Conservation (phyloP, 1,139 yeast genomes). For the Blastobotrys serpentis region DNA sequence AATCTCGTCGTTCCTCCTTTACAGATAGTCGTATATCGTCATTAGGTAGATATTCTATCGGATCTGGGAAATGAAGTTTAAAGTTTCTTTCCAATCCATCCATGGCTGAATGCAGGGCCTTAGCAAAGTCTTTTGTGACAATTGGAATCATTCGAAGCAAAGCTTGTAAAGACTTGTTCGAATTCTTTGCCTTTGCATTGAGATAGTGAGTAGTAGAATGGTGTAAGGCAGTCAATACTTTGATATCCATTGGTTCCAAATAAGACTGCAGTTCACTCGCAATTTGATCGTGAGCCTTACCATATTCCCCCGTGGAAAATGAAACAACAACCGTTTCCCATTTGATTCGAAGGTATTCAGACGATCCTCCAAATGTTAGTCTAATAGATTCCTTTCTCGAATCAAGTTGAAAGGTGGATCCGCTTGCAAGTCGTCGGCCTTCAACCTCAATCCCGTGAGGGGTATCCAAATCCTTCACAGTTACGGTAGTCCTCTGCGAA, state of each 20-base stretch:
- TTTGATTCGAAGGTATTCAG: background rate
- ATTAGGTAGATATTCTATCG: slow-evolving; percentile 22
- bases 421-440: background rate
- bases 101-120: slow-evolving; percentile 20
- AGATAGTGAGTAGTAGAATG: slow-evolving; percentile 27
- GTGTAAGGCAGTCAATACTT: slow-evolving; percentile 27
- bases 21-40: slow-evolving; percentile 24
- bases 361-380: background rate
- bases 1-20: slow-evolving; percentile 22
- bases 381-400: background rate
- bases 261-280: slow-evolving; percentile 3
- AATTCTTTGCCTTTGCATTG: slow-evolving; percentile 19
- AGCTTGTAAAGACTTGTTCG: slow-evolving; percentile 32
- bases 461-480: slow-evolving; percentile 23
- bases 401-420: background rate
- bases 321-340: slow-evolving; percentile 13
- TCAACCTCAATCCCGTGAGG: slow-evolving; percentile 14
- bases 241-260: slow-evolving; percentile 30
- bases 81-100: slow-evolving; percentile 23
- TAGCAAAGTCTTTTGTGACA: slow-evolving; percentile 26
- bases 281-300: slow-evolving; percentile 8
- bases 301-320: slow-evolving; percentile 9
- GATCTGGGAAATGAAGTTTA: slow-evolving; percentile 26
- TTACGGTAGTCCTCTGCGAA: slow-evolving; percentile 18
- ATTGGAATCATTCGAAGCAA: slow-evolving; percentile 31